A percentile compares a stretch with the other conserved stretches of the same genome.
Conservation (phyloP, 495 filamentous ascomycete species). For the Aspergillus steynii region DNA sequence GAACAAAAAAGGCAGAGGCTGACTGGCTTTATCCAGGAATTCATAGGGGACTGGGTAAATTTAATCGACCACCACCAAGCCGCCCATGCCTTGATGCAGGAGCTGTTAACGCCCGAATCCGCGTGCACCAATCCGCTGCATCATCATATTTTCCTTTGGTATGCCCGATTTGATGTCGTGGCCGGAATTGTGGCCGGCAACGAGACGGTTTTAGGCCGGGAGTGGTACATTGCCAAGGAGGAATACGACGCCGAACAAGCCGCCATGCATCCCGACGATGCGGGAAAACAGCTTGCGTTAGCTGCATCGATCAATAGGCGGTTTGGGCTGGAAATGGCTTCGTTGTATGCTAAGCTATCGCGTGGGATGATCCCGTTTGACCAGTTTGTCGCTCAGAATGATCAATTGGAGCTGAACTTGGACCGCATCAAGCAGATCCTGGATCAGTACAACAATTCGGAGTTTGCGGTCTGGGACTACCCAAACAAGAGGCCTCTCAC, state of each 20-base stretch:
- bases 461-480: slow-evolving; percentile 61
- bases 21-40: slow-evolving; percentile 65
- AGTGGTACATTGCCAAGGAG: slow-evolving; percentile 74
- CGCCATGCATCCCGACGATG: slow-evolving; percentile 58
- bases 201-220: slow-evolving; percentile 68
- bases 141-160: slow-evolving; percentile 79
- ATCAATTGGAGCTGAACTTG: slow-evolving; percentile 53
- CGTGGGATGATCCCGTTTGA: slow-evolving; percentile 64
- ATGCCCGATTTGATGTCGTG: slow-evolving; percentile 84
- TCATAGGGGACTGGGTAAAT: slow-evolving; percentile 91
- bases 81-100: slow-evolving; percentile 75
- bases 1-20: background rate
- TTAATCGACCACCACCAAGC: slow-evolving; percentile 90
- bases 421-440: slow-evolving; percentile 57
- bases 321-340: slow-evolving; percentile 77
- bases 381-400: slow-evolving; percentile 64
- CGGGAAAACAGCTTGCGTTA: slow-evolving; percentile 65
- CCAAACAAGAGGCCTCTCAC: slow-evolving; percentile 47
- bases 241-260: slow-evolving; percentile 62
- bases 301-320: slow-evolving; percentile 66
- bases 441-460: slow-evolving; percentile 59
- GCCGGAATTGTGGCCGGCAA: slow-evolving; percentile 79
- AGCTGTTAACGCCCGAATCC: slow-evolving; percentile 75
- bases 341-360: slow-evolving; percentile 67
- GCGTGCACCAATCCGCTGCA: slow-evolving; percentile 67